These are phyloP conservation scores for Diplodia intermedia DNA, from an alignment of 2,329 filamentous ascomycete species.

Conservation along the genomic window DNA sequence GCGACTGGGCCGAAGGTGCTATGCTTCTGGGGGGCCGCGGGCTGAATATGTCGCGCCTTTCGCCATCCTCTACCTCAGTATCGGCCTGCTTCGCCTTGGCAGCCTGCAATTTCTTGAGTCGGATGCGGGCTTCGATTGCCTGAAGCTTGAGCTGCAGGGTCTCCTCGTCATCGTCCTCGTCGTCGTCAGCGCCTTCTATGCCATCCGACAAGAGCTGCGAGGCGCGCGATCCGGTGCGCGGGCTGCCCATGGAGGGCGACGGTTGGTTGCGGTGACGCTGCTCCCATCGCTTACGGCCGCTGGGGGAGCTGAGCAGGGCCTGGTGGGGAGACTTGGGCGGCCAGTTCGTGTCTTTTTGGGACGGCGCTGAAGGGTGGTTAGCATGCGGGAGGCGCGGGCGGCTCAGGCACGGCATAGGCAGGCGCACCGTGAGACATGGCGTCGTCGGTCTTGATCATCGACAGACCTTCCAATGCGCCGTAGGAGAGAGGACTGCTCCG, in stretches of 20 bases:
- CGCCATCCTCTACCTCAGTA: constrained; percentile 38
- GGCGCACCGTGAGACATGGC: constrained; percentile 51
- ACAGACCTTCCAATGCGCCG: constrained; percentile 36
- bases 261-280: constrained; percentile 60
- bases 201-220: constrained; percentile 39
- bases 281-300: constrained; percentile 77
- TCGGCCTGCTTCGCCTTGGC: constrained; percentile 56
- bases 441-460: constrained; percentile 57
- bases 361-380: constrained; percentile 35
- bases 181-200: constrained; percentile 60
- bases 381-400: constrained; percentile 4
- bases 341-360: constrained; percentile 58
- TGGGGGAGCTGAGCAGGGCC: constrained; percentile 72
- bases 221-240: constrained; percentile 24
- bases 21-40: constrained; percentile 41
- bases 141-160: constrained; percentile 84
- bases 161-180: constrained; percentile 80
- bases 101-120: constrained; percentile 83
- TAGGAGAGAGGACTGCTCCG: not conserved
- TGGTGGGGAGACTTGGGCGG: constrained; percentile 69
- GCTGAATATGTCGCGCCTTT: constrained; percentile 42
- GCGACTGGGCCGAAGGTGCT: constrained; percentile 34
- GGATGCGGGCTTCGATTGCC: constrained; percentile 86
- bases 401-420: constrained; percentile 17
- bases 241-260: constrained; percentile 56